Evolutionary conservation across 805 yeast genomes (phyloP), one percentile per base, ranked within the genome.

Genomic region (Kuraishia hungarica): DNA sequence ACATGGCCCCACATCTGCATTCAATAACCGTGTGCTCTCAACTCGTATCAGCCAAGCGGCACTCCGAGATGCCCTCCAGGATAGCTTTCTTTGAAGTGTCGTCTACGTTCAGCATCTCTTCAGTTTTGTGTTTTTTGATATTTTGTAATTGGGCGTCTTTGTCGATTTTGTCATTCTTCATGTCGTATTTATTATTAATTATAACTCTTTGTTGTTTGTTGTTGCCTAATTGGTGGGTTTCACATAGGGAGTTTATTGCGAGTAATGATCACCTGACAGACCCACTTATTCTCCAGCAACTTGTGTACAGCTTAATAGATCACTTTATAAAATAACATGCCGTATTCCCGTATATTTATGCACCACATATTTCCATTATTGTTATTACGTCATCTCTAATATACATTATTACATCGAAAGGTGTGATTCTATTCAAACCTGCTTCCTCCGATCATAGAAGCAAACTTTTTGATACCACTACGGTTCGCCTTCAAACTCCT

Each of bases 1-100:
- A 22, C 81, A 79, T 59, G 82, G 82, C 0, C 69, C 68, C 22
- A 68, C 71, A 2, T 71, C 78, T 1, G 64, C 63, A 3, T 67
- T 73, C 56, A 67, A 68, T 53, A 67, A 62, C 46, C 74, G 75
- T 6, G 73, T 69, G 21, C 51, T 67, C n/a, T 64, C 65, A 48
- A 66, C 76, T 13, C 67, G 75, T 50, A 72, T 79, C 28, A 78
- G 81, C 56, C 79, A 73, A 59, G 69, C 73, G n/a, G 77, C 80
- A 1, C 62, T 79, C 20, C 63, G 72, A 55, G 82, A 79, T 47
- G 83, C 83, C 2, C 64, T 79, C 29, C 62, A 64, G 50, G 66
- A 53, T 26, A 24, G 35, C 11, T 29, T 53, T 15, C 39, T 53
- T 50, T 56, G 51, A 54, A 60, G n/a, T n/a, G 17, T 24, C 1